These are phyloP conservation scores for Metarhizium robertsii DNA, from an alignment of 2,329 filamentous ascomycete species.

Conservation along the genomic window DNA sequence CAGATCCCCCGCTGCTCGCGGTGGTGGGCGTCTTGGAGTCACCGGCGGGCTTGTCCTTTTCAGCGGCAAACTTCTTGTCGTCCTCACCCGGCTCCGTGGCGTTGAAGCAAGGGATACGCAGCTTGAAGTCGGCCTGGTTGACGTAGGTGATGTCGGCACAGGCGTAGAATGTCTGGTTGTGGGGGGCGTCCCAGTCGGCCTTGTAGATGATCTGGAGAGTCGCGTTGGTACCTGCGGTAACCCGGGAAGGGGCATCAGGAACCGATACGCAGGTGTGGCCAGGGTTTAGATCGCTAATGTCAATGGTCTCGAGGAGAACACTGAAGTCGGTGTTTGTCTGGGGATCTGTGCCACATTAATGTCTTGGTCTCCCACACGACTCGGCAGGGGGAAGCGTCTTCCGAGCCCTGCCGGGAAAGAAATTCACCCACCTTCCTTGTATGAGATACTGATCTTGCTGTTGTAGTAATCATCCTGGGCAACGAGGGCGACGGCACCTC, in stretches of 20 bases:
- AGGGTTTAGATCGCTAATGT: slow-evolving; percentile 30
- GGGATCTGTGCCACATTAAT: slow-evolving; percentile 21
- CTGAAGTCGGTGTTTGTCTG: slow-evolving; percentile 29
- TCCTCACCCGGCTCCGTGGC: slow-evolving; percentile 21
- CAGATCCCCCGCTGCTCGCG: slow-evolving; percentile 10
- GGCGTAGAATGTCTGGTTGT: slow-evolving; percentile 37
- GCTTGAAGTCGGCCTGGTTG: slow-evolving; percentile 20
- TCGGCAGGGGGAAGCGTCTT: no score
- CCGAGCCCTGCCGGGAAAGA: not conserved
- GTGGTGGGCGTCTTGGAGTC: slow-evolving; percentile 14
- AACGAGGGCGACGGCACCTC: slow-evolving; percentile 40
- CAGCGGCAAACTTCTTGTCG: slow-evolving; percentile 10
- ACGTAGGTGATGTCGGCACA: slow-evolving; percentile 39
- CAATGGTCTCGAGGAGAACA: slow-evolving; percentile 23
- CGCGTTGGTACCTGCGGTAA: slow-evolving; percentile 31
- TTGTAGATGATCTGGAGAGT: slow-evolving; percentile 40
- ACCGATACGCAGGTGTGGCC: slow-evolving; percentile 37
- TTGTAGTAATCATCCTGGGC: slow-evolving; percentile 44
- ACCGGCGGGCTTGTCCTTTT: not conserved
- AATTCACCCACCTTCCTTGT: slow-evolving; percentile 30
- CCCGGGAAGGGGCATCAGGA: slow-evolving; percentile 21
- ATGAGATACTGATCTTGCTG: slow-evolving; percentile 39
- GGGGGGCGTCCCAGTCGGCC: slow-evolving; percentile 31
- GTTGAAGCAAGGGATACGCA: slow-evolving; percentile 34
- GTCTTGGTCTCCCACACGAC: no score